These are phyloP conservation scores for Talaromyces rugulosus DNA, from an alignment of 2,329 filamentous ascomycete genomes.

Conservation along the genomic window DNA sequence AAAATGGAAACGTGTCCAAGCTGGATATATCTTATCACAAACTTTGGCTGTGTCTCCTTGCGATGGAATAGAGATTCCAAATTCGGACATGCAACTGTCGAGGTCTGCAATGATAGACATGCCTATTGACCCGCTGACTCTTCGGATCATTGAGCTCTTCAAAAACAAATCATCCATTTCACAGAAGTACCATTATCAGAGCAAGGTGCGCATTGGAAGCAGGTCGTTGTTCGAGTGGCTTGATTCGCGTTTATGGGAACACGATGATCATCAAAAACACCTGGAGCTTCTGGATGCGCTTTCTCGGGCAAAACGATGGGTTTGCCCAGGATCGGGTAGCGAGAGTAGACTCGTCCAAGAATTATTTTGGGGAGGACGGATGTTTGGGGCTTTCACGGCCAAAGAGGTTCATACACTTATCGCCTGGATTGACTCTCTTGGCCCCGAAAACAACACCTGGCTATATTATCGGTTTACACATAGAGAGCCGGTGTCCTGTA, in stretches of 20 bases:
- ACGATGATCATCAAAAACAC: slow-evolving; percentile 22
- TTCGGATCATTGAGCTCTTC: slow-evolving; percentile 31
- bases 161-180: slow-evolving; percentile 35
- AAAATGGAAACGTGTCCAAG: slow-evolving; percentile 42
- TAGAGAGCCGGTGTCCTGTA: neutral
- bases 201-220: slow-evolving; percentile 36
- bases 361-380: slow-evolving; percentile 44
- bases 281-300: slow-evolving; percentile 34
- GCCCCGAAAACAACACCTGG: neutral
- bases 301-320: slow-evolving; percentile 36
- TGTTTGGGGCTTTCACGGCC: slow-evolving; percentile 49
- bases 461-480: slow-evolving; percentile 2
- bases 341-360: slow-evolving; percentile 42
- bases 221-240: slow-evolving; percentile 40
- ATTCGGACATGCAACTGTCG: neutral
- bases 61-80: too few relatives aligned
- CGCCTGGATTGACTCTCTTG: slow-evolving; percentile 39
- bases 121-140: slow-evolving; percentile 6
- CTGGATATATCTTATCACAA: slow-evolving; percentile 38
- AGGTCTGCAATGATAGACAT: slow-evolving; percentile 6
- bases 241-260: slow-evolving; percentile 27
- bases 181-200: slow-evolving; percentile 39
- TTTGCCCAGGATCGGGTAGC: slow-evolving; percentile 35
- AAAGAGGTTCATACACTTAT: slow-evolving; percentile 35
- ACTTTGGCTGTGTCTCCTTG: slow-evolving; percentile 7